Conservation (phyloP, 257 asterid genomes). For the Coffea canephora region DNA sequence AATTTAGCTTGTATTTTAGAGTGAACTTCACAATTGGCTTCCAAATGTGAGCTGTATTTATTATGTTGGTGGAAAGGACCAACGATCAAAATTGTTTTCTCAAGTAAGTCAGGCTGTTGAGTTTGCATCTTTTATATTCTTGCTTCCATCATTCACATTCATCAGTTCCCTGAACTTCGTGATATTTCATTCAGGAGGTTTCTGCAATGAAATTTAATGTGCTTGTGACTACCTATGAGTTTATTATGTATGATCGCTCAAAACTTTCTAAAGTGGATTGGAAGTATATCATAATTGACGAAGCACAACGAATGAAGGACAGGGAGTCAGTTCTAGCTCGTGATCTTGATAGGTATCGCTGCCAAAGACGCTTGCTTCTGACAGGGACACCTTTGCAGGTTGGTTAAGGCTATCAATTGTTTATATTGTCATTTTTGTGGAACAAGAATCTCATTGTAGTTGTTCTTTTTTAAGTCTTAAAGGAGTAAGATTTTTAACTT, state of each 20-base stretch:
- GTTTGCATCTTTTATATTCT: slow-evolving; percentile 11
- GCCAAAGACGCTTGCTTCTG: slow-evolving; percentile 99
- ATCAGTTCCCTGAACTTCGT: neutral
- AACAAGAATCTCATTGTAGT: neutral
- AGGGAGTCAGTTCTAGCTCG: slow-evolving; percentile 99
- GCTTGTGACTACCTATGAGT: slow-evolving; percentile 97
- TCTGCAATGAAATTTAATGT: slow-evolving; percentile 92
- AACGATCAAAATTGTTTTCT: slow-evolving; percentile 79
- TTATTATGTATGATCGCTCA: slow-evolving; percentile 95
- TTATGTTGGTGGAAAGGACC: slow-evolving; percentile 88
- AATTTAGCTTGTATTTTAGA: slow-evolving; percentile 49
- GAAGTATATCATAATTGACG: slow-evolving; percentile 97
- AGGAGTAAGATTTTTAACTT: neutral
- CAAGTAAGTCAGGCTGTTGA: slow-evolving; percentile 57
- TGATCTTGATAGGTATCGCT: slow-evolving; percentile 98
- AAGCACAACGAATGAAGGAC: slow-evolving; percentile 99
- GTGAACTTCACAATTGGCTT: slow-evolving; percentile 95
- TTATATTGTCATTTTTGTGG: slow-evolving; percentile 4
- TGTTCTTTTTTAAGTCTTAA: neutral
- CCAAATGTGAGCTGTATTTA: slow-evolving; percentile 93
- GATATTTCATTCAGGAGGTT: slow-evolving; percentile 66
- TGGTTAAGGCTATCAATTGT: slow-evolving; percentile 2
- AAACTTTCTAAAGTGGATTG: slow-evolving; percentile 97
- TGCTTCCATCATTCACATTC: neutral
- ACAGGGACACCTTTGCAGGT: slow-evolving; percentile 99